Base-by-base conservation (phyloP, 1,284 basidiomycete genomes). In the Cutaneotrichosporon sp. region DNA sequence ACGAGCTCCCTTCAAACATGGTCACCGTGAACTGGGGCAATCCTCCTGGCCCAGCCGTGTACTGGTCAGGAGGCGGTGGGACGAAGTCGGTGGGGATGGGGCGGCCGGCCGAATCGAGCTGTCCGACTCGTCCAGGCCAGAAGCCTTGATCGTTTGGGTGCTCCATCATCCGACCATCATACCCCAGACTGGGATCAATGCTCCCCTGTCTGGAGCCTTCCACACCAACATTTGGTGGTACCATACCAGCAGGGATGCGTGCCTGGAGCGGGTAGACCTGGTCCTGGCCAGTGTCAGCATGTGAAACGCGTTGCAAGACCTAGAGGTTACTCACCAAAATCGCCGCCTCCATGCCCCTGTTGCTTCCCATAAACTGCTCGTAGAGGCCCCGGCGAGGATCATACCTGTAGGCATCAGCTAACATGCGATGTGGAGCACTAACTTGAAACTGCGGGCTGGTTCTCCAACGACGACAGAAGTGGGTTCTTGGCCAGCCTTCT, bases 401-500 rank as follows among this genome's bases (percentile, higher is more conserved):
- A 76, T 94, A 95, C 11, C 87, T 88, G 83, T 4, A 38, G n/a
- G 31, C 13, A 47, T n/a, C 50, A 60, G 50, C 21, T n/a, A 9
- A 16, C 14, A 18, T 18, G 21, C 47, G 56, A 32, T 40, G 34
- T 5, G 13, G 34, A 34, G 4, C 18, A 70, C 75, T 57, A n/a
- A 80, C 78, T 72, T 72, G 69, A 82, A 82, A 55, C 79, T 81
- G 31, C 76, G 67, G 5, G 92, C 92, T 5, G 92, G 92, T 80
- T 95, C 92, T 63, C 90, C 88, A 8, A 84, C 80, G 36, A 89
- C 83, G 56, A 85, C 81, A 2, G 92, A 94, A 2, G 92, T 94
- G 0, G 92, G 85, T 73, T 92, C 90, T 58, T 87, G 83, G 0
- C 90, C 89, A 83, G 90, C 89, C 81, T 93, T 95, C 79, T 95